These are phyloP conservation scores for Calocera viscosa DNA, from an alignment of 768 basidiomycete species.

Conservation along the genomic window DNA sequence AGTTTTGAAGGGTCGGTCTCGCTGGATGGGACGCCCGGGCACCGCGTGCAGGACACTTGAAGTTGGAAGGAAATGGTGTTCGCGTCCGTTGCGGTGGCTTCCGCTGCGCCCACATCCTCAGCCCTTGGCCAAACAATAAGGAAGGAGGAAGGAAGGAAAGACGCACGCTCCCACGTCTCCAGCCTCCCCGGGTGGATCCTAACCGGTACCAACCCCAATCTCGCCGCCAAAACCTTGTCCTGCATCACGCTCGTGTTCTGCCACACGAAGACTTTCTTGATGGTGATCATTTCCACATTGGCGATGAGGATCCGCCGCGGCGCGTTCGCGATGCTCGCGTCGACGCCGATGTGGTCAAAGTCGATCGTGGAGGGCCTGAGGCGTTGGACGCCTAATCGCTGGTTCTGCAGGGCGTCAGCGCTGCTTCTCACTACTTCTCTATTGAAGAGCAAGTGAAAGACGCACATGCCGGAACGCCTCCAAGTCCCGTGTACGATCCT, in stretches of 20 bases:
- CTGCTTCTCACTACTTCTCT: not conserved
- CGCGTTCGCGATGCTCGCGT: constrained; percentile 92
- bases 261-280: constrained; percentile 85
- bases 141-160: too few species aligned
- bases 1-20: constrained; percentile 48
- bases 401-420: constrained; percentile 41
- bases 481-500: constrained; percentile 77
- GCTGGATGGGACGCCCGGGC: constrained; percentile 40
- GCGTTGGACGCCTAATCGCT: constrained; percentile 60
- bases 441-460: not conserved
- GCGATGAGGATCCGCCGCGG: constrained; percentile 85
- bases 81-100: constrained; percentile 64
- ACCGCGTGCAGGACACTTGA: constrained; percentile 51
- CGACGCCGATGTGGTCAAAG: constrained; percentile 90
- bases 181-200: constrained; percentile 70
- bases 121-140: not conserved
- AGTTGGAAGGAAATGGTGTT: constrained; percentile 86
- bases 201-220: constrained; percentile 81
- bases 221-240: constrained; percentile 85
- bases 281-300: constrained; percentile 79
- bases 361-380: constrained; percentile 76
- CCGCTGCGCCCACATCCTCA: constrained; percentile 14
- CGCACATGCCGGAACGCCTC: constrained; percentile 62
- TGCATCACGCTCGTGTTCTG: constrained; percentile 90
- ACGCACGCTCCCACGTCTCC: constrained; percentile 25